Percentiles rank a stretch among this genome's conserved stretches.
These are phyloP conservation scores for Cercophora scortea DNA, from an alignment of 495 filamentous ascomycete genomes.

Conservation along the genomic window DNA sequence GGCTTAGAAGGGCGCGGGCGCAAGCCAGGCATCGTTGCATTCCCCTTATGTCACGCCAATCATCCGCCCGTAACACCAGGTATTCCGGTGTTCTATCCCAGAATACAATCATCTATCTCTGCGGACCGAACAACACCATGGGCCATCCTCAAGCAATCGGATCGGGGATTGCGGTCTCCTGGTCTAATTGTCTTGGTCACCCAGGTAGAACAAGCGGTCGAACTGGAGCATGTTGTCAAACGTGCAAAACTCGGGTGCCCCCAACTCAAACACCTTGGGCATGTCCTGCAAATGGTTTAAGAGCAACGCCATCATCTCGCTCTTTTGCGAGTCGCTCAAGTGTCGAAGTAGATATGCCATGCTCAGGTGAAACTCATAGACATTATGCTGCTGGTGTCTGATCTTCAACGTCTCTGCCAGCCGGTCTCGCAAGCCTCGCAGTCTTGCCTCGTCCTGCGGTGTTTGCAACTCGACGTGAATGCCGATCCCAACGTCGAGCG, in stretches of 20 bases:
- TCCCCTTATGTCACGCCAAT: too few species aligned
- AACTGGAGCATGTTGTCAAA: constrained; percentile 17
- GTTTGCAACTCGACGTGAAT: constrained; percentile 2
- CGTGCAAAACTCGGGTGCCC: constrained; percentile 15
- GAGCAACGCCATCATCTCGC: constrained; percentile 4
- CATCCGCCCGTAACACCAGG: too few species aligned
- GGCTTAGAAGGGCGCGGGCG: too few species aligned
- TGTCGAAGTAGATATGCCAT: constrained; percentile 14
- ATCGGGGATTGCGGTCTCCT: too few species aligned
- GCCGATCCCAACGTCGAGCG: constrained; percentile 5
- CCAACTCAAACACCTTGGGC: constrained; percentile 13
- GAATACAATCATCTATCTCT: too few species aligned
- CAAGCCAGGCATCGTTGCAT: too few species aligned
- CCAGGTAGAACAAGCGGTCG: constrained; percentile 10
- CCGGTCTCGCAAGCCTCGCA: constrained; percentile 10
- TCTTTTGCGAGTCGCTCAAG: constrained; percentile 2
- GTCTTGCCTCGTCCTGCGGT: constrained; percentile 1
- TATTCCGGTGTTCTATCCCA: too few species aligned
- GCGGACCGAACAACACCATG: too few species aligned
- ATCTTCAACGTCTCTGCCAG: constrained; percentile 9
- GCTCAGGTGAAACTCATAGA: constrained; percentile 14
- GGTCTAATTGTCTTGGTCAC: not conserved
- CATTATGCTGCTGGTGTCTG: constrained; percentile 5
- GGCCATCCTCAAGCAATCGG: too few species aligned
- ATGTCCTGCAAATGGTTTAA: constrained; percentile 3